Percentiles rank a stretch among this genome's conserved stretches.
These are phyloP conservation scores for Graphiopsis chlorocephala DNA, from an alignment of 2,329 filamentous ascomycete species.

Conservation along the genomic window DNA sequence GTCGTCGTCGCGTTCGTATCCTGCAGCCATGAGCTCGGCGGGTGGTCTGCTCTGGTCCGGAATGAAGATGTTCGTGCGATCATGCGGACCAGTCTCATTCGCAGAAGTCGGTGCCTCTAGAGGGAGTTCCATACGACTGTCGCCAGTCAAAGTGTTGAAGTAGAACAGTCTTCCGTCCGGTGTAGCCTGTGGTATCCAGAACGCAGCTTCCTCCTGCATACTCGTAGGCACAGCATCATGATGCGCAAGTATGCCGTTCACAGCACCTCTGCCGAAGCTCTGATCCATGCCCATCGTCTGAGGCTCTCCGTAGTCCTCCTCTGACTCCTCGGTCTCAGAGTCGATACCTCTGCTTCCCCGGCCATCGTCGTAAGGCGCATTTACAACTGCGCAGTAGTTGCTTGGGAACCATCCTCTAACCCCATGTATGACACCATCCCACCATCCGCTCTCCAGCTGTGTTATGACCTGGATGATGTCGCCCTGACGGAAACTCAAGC, in stretches of 20 bases:
- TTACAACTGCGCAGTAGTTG: constrained; percentile 92
- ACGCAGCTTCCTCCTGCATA: constrained; percentile 84
- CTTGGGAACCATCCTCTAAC: constrained; percentile 98
- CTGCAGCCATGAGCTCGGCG: constrained; percentile 84
- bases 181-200: constrained; percentile 98
- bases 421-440: constrained; percentile 97
- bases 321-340: constrained; percentile 54
- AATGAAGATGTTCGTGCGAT: constrained; percentile 83
- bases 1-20: constrained; percentile 78
- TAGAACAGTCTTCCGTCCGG: constrained; percentile 91
- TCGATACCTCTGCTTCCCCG: constrained; percentile 53
- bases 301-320: constrained; percentile 61
- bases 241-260: constrained; percentile 22
- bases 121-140: constrained; percentile 90
- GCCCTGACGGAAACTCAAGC: constrained; percentile 92
- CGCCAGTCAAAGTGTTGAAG: constrained; percentile 96
- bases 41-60: constrained; percentile 88
- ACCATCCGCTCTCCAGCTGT: constrained; percentile 97
- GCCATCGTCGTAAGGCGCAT: constrained; percentile 68
- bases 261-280: constrained; percentile 52
- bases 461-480: constrained; percentile 99
- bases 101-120: constrained; percentile 81
- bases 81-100: constrained; percentile 79
- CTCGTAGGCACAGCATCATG: constrained; percentile 63
- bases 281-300: constrained; percentile 38